Conservation (phyloP, 352 stramenopile genomes). For the Globisporangium orthogonon region DNA sequence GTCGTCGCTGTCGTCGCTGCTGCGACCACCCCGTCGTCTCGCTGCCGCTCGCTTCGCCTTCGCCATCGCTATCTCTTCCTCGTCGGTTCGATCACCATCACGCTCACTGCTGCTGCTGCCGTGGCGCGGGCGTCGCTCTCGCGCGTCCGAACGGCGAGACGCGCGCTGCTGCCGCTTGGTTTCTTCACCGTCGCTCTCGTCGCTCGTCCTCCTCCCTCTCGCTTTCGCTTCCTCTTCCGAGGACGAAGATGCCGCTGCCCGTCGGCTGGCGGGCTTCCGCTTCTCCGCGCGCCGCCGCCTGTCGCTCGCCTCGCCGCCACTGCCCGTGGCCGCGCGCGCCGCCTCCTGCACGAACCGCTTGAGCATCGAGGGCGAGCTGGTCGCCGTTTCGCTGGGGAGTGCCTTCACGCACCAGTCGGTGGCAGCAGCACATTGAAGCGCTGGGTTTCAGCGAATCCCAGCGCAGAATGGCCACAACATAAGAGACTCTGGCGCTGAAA, state of each 20-base stretch:
- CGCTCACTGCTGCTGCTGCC: not conserved
- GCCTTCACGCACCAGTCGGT: not conserved
- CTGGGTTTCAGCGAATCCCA: slow-evolving; percentile 8
- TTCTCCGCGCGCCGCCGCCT: not conserved
- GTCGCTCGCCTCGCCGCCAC: slow-evolving; percentile 3
- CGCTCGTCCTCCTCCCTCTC: not conserved
- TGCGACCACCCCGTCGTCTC: not conserved
- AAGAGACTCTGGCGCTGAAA: too few species aligned
- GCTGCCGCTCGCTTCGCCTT: not conserved
- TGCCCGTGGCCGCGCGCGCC: slow-evolving; percentile 6
- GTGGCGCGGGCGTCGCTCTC: too few species aligned
- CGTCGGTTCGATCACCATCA: not conserved
- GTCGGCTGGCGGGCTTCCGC: not conserved
- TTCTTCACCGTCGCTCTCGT: too few species aligned
- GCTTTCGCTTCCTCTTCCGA: too few species aligned
- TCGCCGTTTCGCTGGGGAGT: too few species aligned
- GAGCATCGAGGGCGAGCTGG: slow-evolving; percentile 15
- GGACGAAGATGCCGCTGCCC: not conserved
- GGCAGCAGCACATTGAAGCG: slow-evolving; percentile 10
- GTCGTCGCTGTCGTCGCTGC: slow-evolving; percentile 3
- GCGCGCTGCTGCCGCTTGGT: too few species aligned
- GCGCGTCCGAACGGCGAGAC: too few species aligned
- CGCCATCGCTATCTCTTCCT: not conserved
- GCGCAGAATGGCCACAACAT: not conserved
- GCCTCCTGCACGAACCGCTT: slow-evolving; percentile 26